Evolutionary conservation across 2,329 filamentous ascomycete species (phyloP).

Genomic region (Cercospora sp.): DNA sequence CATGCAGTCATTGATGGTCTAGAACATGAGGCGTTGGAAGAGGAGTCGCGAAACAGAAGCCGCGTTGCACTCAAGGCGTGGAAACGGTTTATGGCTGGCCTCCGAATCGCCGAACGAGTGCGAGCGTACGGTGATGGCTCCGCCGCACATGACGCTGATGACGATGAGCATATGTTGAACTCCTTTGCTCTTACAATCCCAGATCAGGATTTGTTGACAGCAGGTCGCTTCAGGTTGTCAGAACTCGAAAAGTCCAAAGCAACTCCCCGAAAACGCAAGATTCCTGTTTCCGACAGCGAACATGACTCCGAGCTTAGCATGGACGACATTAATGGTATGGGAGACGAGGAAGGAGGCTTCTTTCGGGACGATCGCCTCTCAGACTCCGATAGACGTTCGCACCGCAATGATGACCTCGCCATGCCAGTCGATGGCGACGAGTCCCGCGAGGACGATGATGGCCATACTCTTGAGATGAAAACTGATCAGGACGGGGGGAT

Average conservation of each 20-base stretch:
- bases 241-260: slow-evolving; percentile 20
- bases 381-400: not conserved
- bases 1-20: slow-evolving; percentile 68
- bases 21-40: slow-evolving; percentile 63
- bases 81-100: slow-evolving; percentile 60
- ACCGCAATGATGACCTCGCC: not conserved
- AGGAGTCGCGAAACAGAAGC: slow-evolving; percentile 59
- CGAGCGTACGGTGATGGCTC: slow-evolving; percentile 52
- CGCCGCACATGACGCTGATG: slow-evolving; percentile 13
- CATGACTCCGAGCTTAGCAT: not conserved
- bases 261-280: slow-evolving; percentile 8
- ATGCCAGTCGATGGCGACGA: not conserved
- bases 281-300: slow-evolving; percentile 9
- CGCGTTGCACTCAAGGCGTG: slow-evolving; percentile 56
- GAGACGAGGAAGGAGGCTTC: slow-evolving; percentile 4
- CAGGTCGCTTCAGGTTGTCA: slow-evolving; percentile 27
- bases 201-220: slow-evolving; percentile 26
- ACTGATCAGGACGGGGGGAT: slow-evolving; percentile 31
- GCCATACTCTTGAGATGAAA: slow-evolving; percentile 21
- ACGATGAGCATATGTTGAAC: not conserved
- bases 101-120: slow-evolving; percentile 72
- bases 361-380: not conserved
- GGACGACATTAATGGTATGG: not conserved
- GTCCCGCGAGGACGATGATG: not conserved
- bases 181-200: slow-evolving; percentile 1